phyloP scores from a whole-genome alignment of 495 filamentous ascomycete species.

The Penicillium macrosclerotiorum region DNA sequence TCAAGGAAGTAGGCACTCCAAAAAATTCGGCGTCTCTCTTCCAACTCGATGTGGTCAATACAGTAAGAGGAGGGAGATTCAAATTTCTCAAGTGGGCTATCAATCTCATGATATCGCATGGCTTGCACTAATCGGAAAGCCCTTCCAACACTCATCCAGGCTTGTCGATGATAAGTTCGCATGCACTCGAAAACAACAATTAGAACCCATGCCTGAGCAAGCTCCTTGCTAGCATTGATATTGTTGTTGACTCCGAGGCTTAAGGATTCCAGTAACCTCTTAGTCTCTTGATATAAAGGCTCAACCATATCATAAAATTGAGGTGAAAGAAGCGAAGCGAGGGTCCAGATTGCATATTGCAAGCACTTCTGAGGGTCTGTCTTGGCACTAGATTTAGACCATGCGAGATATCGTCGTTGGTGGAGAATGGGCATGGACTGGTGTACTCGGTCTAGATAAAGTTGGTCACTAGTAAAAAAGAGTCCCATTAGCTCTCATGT shows the following conservation, averaged over 20 bases:
- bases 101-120: slow-evolving; percentile 48
- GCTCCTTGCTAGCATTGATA: slow-evolving; percentile 15
- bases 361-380: slow-evolving; percentile 15
- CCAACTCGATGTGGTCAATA: slow-evolving; percentile 22
- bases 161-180: slow-evolving; percentile 39
- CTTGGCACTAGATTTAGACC: slow-evolving; percentile 10
- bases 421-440: slow-evolving; percentile 28
- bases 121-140: slow-evolving; percentile 51
- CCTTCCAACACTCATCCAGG: slow-evolving; percentile 52
- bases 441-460: slow-evolving; percentile 36
- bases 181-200: slow-evolving; percentile 49
- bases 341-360: slow-evolving; percentile 34
- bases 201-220: slow-evolving; percentile 52
- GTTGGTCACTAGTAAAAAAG: slow-evolving; percentile 26
- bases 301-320: slow-evolving; percentile 19
- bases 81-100: slow-evolving; percentile 20
- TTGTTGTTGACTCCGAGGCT: slow-evolving; percentile 2
- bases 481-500: neutral
- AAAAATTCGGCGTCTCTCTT: slow-evolving; percentile 50
- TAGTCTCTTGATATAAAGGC: slow-evolving; percentile 23
- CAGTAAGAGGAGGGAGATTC: neutral
- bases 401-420: slow-evolving; percentile 21
- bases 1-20: slow-evolving; percentile 57
- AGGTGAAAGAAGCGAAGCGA: slow-evolving; percentile 24
- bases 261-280: slow-evolving; percentile 12